Base-by-base conservation (phyloP, 1,284 basidiomycete genomes). In the Thelephora terrestris region DNA sequence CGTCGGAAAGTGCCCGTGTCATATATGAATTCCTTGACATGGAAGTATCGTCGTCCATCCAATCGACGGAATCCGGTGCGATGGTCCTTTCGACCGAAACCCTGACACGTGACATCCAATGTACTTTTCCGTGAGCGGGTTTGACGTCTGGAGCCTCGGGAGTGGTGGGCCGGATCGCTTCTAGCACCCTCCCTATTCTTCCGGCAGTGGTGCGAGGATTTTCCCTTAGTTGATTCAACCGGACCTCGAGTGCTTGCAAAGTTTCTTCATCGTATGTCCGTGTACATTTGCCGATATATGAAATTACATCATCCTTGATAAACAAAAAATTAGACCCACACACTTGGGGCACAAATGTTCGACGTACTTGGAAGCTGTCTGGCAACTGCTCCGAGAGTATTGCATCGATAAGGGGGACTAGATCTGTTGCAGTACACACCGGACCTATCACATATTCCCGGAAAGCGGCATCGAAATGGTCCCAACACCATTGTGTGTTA, bases 41-140 rank as follows among this genome's bases (percentile, higher is more conserved):
- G 16, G 58, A 54, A 34, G 64, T 61, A 38, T 74, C 71, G 40
- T 71, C 68, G 21, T 70, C 68, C 64, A 71, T 72, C 76, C 74
- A 78, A 9, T 64, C 56, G 6, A 73, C 55, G 3, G 67, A 59
- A 42, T 69, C 64, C 14, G 71, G 71, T 46, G 64, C 57, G 18
- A 73, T 59, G 34, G 79, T 61, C 1, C 57, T 57, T 53, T 68
- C 61, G 2, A 76, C 57, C 2, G 55, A 46, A 5, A 46, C 50
- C 29, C 57, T 60, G 2, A 71, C 55, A 10, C 54, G 49, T 35
- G 47, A 49, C 34, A 63, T 59, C 69, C 68, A 68, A 14, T 47
- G n/a, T 32, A 38, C 35, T 3, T 36, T 29, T 12, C 45, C 25
- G 25, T 43, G 20, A n/a, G 37, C 27, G 27, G 43, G 34, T 9